These are phyloP conservation scores for Erythrobasidium yunnanense DNA, from an alignment of 768 basidiomycete species.

Conservation along the genomic window DNA sequence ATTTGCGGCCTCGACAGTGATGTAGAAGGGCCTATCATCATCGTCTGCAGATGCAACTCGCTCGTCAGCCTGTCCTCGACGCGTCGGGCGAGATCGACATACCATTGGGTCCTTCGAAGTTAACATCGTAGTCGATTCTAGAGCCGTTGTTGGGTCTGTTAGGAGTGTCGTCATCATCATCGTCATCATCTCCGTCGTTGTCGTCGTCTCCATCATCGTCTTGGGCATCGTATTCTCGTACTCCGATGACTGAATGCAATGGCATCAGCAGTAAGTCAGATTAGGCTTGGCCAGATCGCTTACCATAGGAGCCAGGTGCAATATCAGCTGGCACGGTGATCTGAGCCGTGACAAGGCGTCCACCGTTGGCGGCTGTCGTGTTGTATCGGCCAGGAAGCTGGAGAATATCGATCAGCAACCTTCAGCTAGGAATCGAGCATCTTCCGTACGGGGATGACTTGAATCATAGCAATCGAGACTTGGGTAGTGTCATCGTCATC, in stretches of 20 bases:
- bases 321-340: background rate
- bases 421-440: background rate
- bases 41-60: too few relatives aligned
- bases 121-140: background rate
- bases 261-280: background rate
- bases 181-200: background rate
- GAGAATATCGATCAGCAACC: background rate
- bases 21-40: too few relatives aligned
- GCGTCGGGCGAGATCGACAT: too few relatives aligned
- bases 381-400: background rate
- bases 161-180: background rate
- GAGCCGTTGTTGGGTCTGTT: background rate
- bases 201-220: background rate
- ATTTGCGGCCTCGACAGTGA: too few relatives aligned
- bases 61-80: too few relatives aligned
- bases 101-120: conserved; percentile 1
- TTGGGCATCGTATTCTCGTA: too few relatives aligned
- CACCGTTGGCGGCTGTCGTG: background rate
- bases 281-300: background rate
- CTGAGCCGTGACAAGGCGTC: background rate
- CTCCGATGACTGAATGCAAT: background rate
- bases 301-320: background rate
- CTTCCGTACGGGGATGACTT: background rate
- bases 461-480: background rate
- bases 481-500: conserved; percentile 2